Base-by-base conservation (phyloP, 2,329 filamentous ascomycete genomes). In the Talaromyces sp. region DNA sequence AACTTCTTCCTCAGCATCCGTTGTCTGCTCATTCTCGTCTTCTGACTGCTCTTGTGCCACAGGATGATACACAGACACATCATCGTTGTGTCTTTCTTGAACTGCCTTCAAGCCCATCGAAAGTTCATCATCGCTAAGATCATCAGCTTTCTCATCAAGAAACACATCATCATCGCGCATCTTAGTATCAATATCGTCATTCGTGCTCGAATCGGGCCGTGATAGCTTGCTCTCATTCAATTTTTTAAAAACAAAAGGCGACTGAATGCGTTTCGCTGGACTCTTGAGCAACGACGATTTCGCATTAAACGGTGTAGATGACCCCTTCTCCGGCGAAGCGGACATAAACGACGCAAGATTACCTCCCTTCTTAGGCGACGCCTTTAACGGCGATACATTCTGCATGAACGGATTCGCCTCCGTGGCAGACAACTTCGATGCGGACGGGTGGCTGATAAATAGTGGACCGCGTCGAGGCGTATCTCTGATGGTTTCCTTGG, bases 231-330 rank as follows among this genome's bases (percentile, higher is more conserved):
- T n/a, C 8, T 35, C 50, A 43, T 62, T 35, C 31, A 63, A 22
- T 31, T 54, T 63, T 59, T 80, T 81, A 62, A 77, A 76, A 3
- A 66, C 56, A 35, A 66, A 66, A 0, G 80, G 77, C 4, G 79
- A 78, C 9, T 72, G 70, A 27, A 79, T 73, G 57, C 78, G 77
- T 66, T 80, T 79, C 2, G 81, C 80, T 8, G 81, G 81, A 58
- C 78, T 81, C 67, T 79, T 75, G 16, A 82, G 71, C 7, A 81
- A 68, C 11, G 77, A 79, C 11, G 70, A 62, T 62, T 74, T 68
- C 27, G 70, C 70, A 56, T 77, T 79, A 11, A 78, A 72, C 2
- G 76, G 76, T 1, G 78, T 74, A 1, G 74, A 71, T 19, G 50
- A 35, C 19, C 73, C 67, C 62, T 78, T 76, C 5, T 72, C 66